Conservation (phyloP, 371 early-diverging fungal genomes). For the Rhizopus delemar region DNA sequence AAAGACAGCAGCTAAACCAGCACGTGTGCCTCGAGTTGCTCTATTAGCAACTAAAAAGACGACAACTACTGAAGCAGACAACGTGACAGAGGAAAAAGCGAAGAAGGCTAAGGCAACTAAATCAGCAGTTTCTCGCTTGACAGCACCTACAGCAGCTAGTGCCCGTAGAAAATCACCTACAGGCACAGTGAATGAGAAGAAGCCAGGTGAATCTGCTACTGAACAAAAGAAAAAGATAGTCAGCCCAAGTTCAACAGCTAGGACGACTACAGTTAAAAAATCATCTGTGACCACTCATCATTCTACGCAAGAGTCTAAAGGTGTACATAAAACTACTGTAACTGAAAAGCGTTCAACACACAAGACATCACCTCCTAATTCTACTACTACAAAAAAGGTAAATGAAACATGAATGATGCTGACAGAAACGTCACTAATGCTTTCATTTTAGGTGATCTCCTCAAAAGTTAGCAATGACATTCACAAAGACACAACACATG, state of each 20-base stretch:
- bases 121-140: constrained; percentile 28
- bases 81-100: constrained; percentile 14
- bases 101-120: constrained; percentile 15
- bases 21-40: constrained; percentile 31
- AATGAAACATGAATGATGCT: neutral
- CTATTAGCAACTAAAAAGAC: constrained; percentile 13
- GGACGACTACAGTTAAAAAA: neutral
- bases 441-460: constrained; percentile 16
- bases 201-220: constrained; percentile 4
- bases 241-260: neutral
- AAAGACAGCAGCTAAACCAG: constrained; percentile 1
- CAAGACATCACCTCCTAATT: constrained; percentile 6
- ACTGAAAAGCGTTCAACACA: constrained; percentile 7
- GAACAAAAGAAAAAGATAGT: constrained; percentile 7
- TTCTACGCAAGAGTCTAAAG: constrained; percentile 4
- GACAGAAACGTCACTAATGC: constrained; percentile 5
- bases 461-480: constrained; percentile 3
- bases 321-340: neutral
- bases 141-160: constrained; percentile 29
- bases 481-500: neutral
- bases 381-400: constrained; percentile 6
- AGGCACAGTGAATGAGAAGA: neutral
- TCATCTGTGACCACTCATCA: constrained; percentile 2
- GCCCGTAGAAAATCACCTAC: constrained; percentile 25
- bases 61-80: constrained; percentile 8